Conservation (phyloP, 495 filamentous ascomycete species). For the Trichoderma orchidacearum region DNA sequence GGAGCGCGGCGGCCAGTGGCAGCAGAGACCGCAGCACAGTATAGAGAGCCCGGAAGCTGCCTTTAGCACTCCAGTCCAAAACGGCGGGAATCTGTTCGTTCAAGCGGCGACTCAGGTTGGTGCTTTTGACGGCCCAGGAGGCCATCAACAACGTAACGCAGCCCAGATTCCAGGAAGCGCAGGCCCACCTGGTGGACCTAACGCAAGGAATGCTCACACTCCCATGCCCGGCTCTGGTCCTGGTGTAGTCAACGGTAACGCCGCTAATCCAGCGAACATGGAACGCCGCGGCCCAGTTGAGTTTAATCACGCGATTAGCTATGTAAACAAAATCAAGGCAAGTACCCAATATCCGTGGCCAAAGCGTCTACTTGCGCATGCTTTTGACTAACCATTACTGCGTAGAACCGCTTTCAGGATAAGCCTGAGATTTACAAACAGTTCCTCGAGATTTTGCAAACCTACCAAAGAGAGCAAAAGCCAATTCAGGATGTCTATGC, state of each 20-base stretch:
- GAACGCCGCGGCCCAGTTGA: constrained; percentile 92
- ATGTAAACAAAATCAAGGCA: constrained; percentile 99
- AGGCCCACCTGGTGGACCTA: constrained; percentile 30
- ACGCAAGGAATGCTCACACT: constrained; percentile 48
- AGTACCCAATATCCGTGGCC: constrained; percentile 3
- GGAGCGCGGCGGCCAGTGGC: constrained; percentile 28
- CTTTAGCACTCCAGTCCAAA: constrained; percentile 36
- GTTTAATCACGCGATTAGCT: constrained; percentile 99
- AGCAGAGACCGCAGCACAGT: constrained; percentile 40
- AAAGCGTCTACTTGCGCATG: neutral
- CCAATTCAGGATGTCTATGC: constrained; percentile 98
- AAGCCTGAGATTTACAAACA: constrained; percentile 99
- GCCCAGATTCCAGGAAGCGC: neutral
- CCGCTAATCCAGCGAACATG: constrained; percentile 42
- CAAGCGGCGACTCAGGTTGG: constrained; percentile 20
- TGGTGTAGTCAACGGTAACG: constrained; percentile 23
- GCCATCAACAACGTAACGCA: constrained; percentile 50
- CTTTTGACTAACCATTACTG: neutral
- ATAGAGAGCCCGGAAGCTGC: constrained; percentile 40
- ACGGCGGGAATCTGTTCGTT: constrained; percentile 29
- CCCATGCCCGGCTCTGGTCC: constrained; percentile 32
- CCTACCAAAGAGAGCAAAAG: constrained; percentile 95
- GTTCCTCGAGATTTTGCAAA: constrained; percentile 96
- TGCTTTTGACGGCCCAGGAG: constrained; percentile 35
- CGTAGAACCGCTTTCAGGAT: constrained; percentile 82